Percentiles rank a stretch among this genome's conserved stretches.
Evolutionary conservation across 2,329 filamentous ascomycete species (phyloP).

Genomic region (Diaporthe aspalathi): DNA sequence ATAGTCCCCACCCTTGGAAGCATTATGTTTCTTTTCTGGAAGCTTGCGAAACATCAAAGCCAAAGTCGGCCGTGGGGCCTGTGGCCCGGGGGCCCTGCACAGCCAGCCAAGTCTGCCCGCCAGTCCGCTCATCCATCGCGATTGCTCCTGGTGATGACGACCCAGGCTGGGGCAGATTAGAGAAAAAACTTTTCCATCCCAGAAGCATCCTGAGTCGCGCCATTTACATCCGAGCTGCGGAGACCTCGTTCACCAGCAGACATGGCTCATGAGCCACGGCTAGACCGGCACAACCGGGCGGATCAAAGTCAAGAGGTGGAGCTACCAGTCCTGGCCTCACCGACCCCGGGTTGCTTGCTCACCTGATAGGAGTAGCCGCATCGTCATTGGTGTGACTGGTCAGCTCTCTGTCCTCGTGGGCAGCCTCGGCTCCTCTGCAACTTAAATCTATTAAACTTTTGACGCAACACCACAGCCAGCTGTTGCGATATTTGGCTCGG

Average conservation of each 20-base stretch:
- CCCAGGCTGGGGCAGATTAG: background rate
- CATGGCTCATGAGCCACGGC: slow-evolving; percentile 3
- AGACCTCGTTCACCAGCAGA: slow-evolving; percentile 1
- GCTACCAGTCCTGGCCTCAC: slow-evolving; percentile 20
- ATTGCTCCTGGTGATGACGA: slow-evolving; percentile 19
- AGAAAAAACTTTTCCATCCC: background rate
- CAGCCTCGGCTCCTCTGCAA: slow-evolving; percentile 3
- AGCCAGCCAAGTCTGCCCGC: background rate
- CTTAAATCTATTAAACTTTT: slow-evolving; percentile 11
- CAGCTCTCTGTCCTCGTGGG: background rate
- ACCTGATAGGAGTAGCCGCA: background rate
- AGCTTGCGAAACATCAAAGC: slow-evolving; percentile 38
- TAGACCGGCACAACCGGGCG: slow-evolving; percentile 17
- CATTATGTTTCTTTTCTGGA: slow-evolving; percentile 37
- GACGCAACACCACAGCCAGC: slow-evolving; percentile 8
- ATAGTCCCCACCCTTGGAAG: slow-evolving; percentile 35
- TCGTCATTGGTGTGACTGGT: slow-evolving; percentile 16
- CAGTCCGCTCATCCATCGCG: slow-evolving; percentile 5
- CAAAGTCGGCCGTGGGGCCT: slow-evolving; percentile 23
- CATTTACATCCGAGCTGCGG: slow-evolving; percentile 1
- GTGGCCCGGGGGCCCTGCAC: background rate
- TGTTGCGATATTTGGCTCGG: slow-evolving; percentile 7
- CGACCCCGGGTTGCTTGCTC: slow-evolving; percentile 21
- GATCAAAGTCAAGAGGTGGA: slow-evolving; percentile 9
- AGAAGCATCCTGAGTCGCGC: slow-evolving; percentile 19